Conservation (phyloP, 2,329 filamentous ascomycete species). For the Diplodia corticola region DNA sequence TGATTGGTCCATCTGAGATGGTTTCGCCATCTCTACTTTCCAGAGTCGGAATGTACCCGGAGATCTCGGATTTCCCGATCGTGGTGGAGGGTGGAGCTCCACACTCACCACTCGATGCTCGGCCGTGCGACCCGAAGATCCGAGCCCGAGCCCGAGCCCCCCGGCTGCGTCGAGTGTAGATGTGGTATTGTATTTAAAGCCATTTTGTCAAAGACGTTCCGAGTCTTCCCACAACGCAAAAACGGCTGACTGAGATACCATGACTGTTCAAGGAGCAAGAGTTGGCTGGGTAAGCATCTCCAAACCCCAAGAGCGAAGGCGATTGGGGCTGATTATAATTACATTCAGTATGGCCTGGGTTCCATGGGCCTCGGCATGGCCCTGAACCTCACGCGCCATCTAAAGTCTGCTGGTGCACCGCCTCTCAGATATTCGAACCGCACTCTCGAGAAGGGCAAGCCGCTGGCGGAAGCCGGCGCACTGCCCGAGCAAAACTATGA, state of each 20-base stretch:
- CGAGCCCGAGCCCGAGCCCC: too few relatives aligned
- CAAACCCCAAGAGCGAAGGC: not conserved
- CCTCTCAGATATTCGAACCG: not conserved
- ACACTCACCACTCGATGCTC: too few relatives aligned
- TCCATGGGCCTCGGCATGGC: not conserved
- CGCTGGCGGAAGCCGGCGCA: not conserved
- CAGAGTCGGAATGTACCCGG: too few relatives aligned
- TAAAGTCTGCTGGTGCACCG: not conserved
- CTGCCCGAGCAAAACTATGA: not conserved
- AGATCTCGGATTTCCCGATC: too few relatives aligned
- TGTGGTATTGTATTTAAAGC: not conserved
- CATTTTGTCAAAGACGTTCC: not conserved
- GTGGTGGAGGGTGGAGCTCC: too few relatives aligned
- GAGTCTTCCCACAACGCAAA: not conserved
- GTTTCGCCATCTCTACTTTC: too few relatives aligned
- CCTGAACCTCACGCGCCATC: not conserved
- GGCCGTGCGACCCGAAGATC: too few relatives aligned
- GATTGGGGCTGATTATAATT: not conserved
- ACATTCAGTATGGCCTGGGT: not conserved
- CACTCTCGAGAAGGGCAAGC: not conserved
- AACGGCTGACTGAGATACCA: not conserved
- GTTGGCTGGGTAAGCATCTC: not conserved
- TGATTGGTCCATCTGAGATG: too few relatives aligned
- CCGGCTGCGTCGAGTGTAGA: not conserved
- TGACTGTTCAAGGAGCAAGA: not conserved